phyloP scores from a whole-genome alignment of 2,329 filamentous ascomycete species.

The Fusarium nematophilum region DNA sequence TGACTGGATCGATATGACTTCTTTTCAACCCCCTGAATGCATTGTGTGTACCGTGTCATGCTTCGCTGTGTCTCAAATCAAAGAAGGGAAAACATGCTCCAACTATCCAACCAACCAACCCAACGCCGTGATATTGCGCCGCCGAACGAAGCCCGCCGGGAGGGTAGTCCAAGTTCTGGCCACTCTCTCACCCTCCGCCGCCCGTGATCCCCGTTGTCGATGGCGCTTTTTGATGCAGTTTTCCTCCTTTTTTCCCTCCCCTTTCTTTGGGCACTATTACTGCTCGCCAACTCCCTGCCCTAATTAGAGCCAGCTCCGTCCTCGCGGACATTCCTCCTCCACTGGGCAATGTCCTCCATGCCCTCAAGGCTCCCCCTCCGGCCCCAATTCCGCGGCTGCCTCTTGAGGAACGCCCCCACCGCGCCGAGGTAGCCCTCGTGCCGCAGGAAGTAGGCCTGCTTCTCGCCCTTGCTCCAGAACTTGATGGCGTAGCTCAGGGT shows the following conservation, averaged over 20 bases:
- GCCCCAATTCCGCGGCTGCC: conserved; percentile 92
- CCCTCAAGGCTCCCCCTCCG: conserved; percentile 80
- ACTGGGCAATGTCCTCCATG: conserved; percentile 48
- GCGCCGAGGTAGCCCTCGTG: conserved; percentile 96
- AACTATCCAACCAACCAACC: conserved; percentile 17
- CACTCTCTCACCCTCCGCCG: conserved; percentile 5
- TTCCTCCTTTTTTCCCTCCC: neutral
- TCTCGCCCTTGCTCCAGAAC: conserved; percentile 94
- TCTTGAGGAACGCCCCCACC: conserved; percentile 92
- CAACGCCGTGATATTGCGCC: conserved; percentile 33
- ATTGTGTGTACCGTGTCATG: conserved; percentile 11
- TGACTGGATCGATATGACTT: neutral
- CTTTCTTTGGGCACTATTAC: neutral
- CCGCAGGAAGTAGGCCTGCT: conserved; percentile 94
- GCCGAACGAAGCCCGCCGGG: conserved; percentile 11
- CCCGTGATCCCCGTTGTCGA: neutral
- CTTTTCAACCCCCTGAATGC: neutral
- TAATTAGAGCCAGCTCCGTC: conserved; percentile 19
- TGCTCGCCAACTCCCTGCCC: conserved; percentile 7
- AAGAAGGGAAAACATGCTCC: conserved; percentile 20
- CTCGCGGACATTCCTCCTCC: conserved; percentile 41
- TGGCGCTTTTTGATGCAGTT: conserved; percentile 12
- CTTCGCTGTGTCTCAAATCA: conserved; percentile 14
- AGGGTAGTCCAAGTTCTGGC: conserved; percentile 7
- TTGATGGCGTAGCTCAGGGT: conserved; percentile 96